Evolutionary conservation across 805 yeast species (phyloP).

Genomic region (Brettanomyces nanus): DNA sequence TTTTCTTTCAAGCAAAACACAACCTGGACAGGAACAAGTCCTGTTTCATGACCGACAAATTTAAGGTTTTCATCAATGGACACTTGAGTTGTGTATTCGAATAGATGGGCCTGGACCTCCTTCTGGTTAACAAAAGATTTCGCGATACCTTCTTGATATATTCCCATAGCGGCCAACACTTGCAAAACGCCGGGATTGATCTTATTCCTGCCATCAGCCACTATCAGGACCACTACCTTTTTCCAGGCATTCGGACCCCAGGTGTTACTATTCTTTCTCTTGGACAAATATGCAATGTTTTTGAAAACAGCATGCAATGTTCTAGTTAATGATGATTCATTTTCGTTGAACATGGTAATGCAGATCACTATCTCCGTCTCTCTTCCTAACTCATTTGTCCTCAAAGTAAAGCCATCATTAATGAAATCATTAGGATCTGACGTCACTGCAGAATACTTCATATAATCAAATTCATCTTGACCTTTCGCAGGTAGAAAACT

Average conservation of each 20-base stretch:
- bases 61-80: slow-evolving; percentile 84
- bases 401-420: slow-evolving; percentile 70
- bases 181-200: slow-evolving; percentile 80
- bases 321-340: slow-evolving; percentile 80
- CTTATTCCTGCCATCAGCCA: slow-evolving; percentile 92
- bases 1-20: slow-evolving; percentile 87
- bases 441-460: slow-evolving; percentile 97
- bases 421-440: slow-evolving; percentile 83
- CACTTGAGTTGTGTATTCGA: slow-evolving; percentile 93
- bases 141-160: slow-evolving; percentile 96
- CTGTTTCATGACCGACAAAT: slow-evolving; percentile 84
- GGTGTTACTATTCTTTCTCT: slow-evolving; percentile 69
- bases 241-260: slow-evolving; percentile 99
- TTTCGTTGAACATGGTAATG: slow-evolving; percentile 96
- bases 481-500: slow-evolving; percentile 82
- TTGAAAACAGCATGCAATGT: slow-evolving; percentile 93
- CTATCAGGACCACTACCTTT: slow-evolving; percentile 83
- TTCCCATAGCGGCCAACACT: slow-evolving; percentile 88
- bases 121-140: slow-evolving; percentile 88
- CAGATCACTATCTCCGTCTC: slow-evolving; percentile 90
- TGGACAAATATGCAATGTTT: slow-evolving; percentile 80
- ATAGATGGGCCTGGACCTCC: slow-evolving; percentile 86
- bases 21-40: slow-evolving; percentile 90
- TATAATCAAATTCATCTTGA: slow-evolving; percentile 86
- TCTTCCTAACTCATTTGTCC: slow-evolving; percentile 80